phyloP scores from a whole-genome alignment of 306 rosid species.

The Lathyrus oleraceus region DNA sequence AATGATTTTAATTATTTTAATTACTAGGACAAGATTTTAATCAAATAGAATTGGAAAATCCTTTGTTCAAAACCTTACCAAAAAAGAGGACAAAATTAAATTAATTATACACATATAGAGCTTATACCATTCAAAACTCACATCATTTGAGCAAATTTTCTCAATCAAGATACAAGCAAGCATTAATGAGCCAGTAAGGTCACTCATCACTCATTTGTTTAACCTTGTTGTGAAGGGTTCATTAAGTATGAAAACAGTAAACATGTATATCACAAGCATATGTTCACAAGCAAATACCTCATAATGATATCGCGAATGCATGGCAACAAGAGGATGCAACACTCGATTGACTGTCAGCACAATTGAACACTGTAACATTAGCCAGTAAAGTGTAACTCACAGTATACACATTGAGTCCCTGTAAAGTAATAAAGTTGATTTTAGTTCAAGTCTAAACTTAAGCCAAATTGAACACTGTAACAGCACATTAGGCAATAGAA shows the following conservation, averaged over 20 bases:
- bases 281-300: slow-evolving; percentile 52
- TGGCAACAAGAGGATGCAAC: slow-evolving; percentile 95
- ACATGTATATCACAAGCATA: not conserved
- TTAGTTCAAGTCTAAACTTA: slow-evolving; percentile 29
- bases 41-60: not conserved
- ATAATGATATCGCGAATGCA: slow-evolving; percentile 92
- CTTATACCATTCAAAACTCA: not conserved
- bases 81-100: not conserved
- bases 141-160: slow-evolving; percentile 9
- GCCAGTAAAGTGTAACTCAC: too few species aligned
- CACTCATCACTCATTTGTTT: slow-evolving; percentile 27
- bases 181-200: slow-evolving; percentile 13
- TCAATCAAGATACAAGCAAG: not conserved
- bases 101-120: not conserved
- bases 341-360: slow-evolving; percentile 88
- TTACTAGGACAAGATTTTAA: slow-evolving; percentile 4
- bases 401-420: slow-evolving; percentile 40
- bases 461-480: slow-evolving; percentile 18
- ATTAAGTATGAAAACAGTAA: slow-evolving; percentile 18
- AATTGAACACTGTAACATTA: slow-evolving; percentile 12
- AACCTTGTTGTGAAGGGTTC: slow-evolving; percentile 10
- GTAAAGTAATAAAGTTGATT: slow-evolving; percentile 25
- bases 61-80: not conserved
- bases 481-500: not conserved
- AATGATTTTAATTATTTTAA: slow-evolving; percentile 11